Percentiles rank a stretch among this genome's conserved stretches.
Evolutionary conservation across 768 basidiomycete genomes (phyloP).

Genomic region (Sistotremastrum suecicum): DNA sequence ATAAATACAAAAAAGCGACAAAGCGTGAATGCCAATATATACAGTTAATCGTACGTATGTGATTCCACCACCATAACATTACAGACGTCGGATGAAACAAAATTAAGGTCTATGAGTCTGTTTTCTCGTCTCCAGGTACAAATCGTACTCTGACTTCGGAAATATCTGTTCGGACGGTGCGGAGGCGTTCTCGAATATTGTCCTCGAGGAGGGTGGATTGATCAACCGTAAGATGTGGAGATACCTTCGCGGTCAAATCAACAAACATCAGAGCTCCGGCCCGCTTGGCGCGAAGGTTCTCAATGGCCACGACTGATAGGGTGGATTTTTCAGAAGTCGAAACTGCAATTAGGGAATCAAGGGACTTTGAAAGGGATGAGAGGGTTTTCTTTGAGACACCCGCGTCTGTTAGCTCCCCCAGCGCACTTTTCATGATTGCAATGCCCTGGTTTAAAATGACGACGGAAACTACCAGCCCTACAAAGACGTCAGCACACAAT

Average conservation of each 20-base stretch:
- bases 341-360: slow-evolving; percentile 38
- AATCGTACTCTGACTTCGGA: slow-evolving; percentile 62
- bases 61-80: no score
- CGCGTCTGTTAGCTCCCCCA: slow-evolving; percentile 75
- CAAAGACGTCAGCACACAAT: not conserved
- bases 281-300: slow-evolving; percentile 54
- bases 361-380: slow-evolving; percentile 34
- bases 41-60: no score
- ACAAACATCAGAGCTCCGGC: slow-evolving; percentile 74
- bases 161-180: slow-evolving; percentile 46
- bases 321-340: slow-evolving; percentile 8
- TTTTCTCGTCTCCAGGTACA: slow-evolving; percentile 21
- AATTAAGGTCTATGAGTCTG: not conserved
- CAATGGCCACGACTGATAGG: slow-evolving; percentile 28
- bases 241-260: slow-evolving; percentile 67
- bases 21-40: no score
- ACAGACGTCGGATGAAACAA: no score
- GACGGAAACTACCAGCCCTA: slow-evolving; percentile 78
- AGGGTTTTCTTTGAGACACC: slow-evolving; percentile 49
- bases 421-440: slow-evolving; percentile 48
- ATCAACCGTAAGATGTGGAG: slow-evolving; percentile 37
- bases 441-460: slow-evolving; percentile 76
- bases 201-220: slow-evolving; percentile 49
- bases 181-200: slow-evolving; percentile 41
- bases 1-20: no score